Conservation (phyloP, 23 red algal genomes). For the Chondrus crispus region DNA sequence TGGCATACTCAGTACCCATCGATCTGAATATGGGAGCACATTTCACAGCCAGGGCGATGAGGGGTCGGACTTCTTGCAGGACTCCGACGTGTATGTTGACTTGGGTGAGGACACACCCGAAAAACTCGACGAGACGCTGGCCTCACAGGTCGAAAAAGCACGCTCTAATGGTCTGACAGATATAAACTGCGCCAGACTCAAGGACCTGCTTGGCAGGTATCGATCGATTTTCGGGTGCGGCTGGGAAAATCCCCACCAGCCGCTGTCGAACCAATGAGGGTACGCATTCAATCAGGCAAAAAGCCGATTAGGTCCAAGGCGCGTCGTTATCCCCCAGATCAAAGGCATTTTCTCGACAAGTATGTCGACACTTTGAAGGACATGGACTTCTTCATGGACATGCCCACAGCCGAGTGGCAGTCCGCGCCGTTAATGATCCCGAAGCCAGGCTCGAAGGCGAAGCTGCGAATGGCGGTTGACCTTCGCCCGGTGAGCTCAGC, state of each 20-base stretch:
- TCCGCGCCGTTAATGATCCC: background rate
- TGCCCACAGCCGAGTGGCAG: background rate
- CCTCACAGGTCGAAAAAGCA: background rate
- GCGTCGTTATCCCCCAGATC: background rate
- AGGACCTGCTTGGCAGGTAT: background rate
- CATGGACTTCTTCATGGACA: background rate
- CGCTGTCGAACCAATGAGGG: background rate
- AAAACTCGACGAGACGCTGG: background rate
- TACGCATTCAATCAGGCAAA: background rate
- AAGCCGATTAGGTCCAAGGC: background rate
- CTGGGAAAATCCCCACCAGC: conserved; percentile 14
- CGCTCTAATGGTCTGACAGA: background rate
- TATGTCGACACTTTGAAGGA: background rate
- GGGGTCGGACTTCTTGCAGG: background rate
- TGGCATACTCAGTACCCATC: background rate
- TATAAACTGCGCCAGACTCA: background rate
- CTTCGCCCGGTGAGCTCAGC: background rate
- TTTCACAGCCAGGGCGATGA: background rate
- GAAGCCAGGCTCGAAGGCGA: background rate
- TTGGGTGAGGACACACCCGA: background rate
- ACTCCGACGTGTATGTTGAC: background rate
- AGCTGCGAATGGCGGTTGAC: background rate
- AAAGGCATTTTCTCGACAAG: background rate
- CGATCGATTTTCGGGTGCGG: background rate
- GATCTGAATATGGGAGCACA: background rate